Percentiles rank a stretch among this genome's conserved stretches.
Conservation (phyloP, 2,329 filamentous ascomycete genomes). For the Cladosporium halotolerans region DNA sequence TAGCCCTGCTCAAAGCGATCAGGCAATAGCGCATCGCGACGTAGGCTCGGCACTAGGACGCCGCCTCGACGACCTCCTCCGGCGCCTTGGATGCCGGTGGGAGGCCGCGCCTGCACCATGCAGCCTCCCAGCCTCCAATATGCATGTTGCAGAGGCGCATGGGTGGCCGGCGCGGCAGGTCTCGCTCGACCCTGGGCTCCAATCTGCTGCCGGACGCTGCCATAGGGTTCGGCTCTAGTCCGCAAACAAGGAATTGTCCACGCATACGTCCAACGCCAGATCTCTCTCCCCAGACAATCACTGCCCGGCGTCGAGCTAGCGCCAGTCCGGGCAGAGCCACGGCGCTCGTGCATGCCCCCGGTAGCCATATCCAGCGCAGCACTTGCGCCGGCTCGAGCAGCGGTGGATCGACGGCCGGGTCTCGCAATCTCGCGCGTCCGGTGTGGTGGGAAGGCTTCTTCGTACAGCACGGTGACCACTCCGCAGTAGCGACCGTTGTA, state of each 20-base stretch:
- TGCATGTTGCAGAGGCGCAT: conserved; percentile 5
- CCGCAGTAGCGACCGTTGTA: conserved; percentile 10
- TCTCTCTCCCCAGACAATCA: conserved; percentile 6
- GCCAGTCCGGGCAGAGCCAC: not conserved
- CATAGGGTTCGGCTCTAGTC: no score
- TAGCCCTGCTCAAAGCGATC: not conserved
- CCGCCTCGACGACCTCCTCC: not conserved
- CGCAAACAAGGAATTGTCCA: not conserved
- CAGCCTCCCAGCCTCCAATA: conserved; percentile 2
- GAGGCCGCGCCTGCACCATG: not conserved
- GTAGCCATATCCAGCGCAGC: not conserved
- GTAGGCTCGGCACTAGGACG: conserved; percentile 2
- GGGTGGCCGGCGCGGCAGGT: conserved; percentile 4
- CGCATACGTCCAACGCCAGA: not conserved
- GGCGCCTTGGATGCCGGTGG: conserved; percentile 2
- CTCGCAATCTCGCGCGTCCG: conserved; percentile 7
- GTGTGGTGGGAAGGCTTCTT: not conserved
- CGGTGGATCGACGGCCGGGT: conserved; percentile 5
- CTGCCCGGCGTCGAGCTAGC: not conserved
- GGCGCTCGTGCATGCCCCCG: not conserved
- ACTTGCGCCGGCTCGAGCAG: not conserved
- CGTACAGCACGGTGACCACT: conserved; percentile 4
- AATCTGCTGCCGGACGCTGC: not conserved
- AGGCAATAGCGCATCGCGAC: not conserved
- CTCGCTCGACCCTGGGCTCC: not conserved